Percentiles rank a stretch among this genome's conserved stretches.
phyloP scores from a whole-genome alignment of 805 yeast genomes.

The Wickerhamiella galacta region DNA sequence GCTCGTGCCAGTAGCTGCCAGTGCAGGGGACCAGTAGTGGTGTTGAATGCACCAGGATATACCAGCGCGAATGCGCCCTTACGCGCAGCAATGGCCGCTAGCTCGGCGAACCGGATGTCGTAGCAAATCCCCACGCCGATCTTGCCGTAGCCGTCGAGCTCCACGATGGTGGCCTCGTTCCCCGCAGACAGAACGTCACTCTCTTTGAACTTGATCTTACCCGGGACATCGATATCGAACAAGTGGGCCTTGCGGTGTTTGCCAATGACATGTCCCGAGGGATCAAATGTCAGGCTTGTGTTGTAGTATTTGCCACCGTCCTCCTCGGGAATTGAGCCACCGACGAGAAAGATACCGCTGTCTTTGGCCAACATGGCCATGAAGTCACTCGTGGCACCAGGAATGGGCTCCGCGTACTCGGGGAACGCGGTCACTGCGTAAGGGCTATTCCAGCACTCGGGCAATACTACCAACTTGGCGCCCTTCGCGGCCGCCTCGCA shows the following conservation, averaged over 20 bases:
- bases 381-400: slow-evolving; percentile 49
- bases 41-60: slow-evolving; percentile 86
- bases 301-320: slow-evolving; percentile 45
- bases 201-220: slow-evolving; percentile 78
- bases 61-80: slow-evolving; percentile 65
- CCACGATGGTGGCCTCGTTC: slow-evolving; percentile 60
- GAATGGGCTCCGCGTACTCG: slow-evolving; percentile 77
- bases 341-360: slow-evolving; percentile 49
- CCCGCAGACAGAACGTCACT: slow-evolving; percentile 64
- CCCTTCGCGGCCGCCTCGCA: slow-evolving; percentile 48
- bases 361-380: slow-evolving; percentile 51
- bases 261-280: slow-evolving; percentile 60
- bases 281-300: slow-evolving; percentile 57
- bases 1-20: slow-evolving; percentile 71
- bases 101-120: slow-evolving; percentile 84
- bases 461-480: slow-evolving; percentile 65
- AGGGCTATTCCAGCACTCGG: slow-evolving; percentile 95
- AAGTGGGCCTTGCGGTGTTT: slow-evolving; percentile 83
- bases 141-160: slow-evolving; percentile 44
- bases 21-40: slow-evolving; percentile 83
- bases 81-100: slow-evolving; percentile 49
- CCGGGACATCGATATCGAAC: slow-evolving; percentile 85
- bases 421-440: slow-evolving; percentile 76
- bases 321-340: slow-evolving; percentile 85
- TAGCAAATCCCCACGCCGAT: slow-evolving; percentile 83